These are phyloP conservation scores for Hirsutella rhossiliensis DNA, from an alignment of 2,329 filamentous ascomycete genomes.

Conservation along the genomic window DNA sequence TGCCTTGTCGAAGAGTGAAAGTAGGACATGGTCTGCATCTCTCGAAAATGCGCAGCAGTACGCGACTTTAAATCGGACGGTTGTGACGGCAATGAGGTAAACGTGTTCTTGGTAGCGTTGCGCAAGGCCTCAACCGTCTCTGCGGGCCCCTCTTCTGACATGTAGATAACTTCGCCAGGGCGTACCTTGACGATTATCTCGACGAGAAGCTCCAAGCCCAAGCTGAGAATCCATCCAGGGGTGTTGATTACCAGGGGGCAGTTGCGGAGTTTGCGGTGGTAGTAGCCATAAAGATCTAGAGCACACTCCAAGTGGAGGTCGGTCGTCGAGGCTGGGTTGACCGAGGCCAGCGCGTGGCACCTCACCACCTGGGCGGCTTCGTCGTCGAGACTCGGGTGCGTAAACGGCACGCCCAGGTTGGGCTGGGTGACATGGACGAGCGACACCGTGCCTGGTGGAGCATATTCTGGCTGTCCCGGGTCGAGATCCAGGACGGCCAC, in stretches of 20 bases:
- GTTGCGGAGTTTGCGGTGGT: constrained; percentile 31
- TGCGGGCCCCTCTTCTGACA: constrained; percentile 50
- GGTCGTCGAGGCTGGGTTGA: constrained; percentile 53
- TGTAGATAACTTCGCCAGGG: constrained; percentile 54
- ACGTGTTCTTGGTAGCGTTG: constrained; percentile 26
- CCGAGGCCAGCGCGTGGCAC: constrained; percentile 54
- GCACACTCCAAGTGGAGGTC: constrained; percentile 55
- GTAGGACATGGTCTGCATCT: constrained; percentile 72
- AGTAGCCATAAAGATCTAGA: constrained; percentile 48
- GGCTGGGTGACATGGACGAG: constrained; percentile 48
- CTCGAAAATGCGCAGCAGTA: constrained; percentile 52
- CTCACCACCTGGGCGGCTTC: constrained; percentile 32
- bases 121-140: constrained; percentile 44
- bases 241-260: constrained; percentile 60
- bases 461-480: constrained; percentile 66
- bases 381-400: constrained; percentile 34
- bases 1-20: constrained; percentile 41
- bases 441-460: constrained; percentile 56
- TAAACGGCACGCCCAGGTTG: constrained; percentile 56
- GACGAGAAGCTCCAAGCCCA: constrained; percentile 52
- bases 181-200: constrained; percentile 40
- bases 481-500: constrained; percentile 63
- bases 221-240: constrained; percentile 61
- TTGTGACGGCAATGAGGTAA: constrained; percentile 48
- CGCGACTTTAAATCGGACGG: constrained; percentile 40